Percentiles rank a stretch among this genome's conserved stretches.
Conservation (phyloP, 169 alveolate genomes). For the Eimeria sp. region DNA sequence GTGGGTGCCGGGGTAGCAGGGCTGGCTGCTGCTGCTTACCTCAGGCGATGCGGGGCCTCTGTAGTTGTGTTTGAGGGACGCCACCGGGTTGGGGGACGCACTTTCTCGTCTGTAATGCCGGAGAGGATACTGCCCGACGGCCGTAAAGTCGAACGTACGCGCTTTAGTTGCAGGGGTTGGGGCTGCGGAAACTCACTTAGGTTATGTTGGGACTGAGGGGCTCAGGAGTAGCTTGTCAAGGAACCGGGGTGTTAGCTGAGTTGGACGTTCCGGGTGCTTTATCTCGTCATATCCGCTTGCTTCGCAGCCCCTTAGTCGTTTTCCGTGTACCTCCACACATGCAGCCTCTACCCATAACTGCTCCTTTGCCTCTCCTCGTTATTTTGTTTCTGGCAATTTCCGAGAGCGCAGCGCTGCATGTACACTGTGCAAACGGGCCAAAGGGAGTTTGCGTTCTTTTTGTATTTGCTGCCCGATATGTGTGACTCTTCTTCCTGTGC, state of each 20-base stretch:
- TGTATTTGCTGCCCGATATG: not conserved
- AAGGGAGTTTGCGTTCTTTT: not conserved
- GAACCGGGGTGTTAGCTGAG: not conserved
- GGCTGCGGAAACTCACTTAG: not conserved
- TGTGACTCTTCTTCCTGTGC: not conserved
- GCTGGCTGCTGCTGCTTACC: constrained; percentile 84
- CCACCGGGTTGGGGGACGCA: constrained; percentile 84
- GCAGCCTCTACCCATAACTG: not conserved
- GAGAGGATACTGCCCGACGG: constrained; percentile 81
- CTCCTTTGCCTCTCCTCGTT: not conserved
- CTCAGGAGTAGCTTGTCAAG: not conserved
- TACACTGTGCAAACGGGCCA: not conserved
- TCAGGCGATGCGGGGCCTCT: constrained; percentile 82
- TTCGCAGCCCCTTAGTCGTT: not conserved
- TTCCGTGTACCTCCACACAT: not conserved
- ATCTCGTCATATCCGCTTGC: not conserved
- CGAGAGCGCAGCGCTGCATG: not conserved
- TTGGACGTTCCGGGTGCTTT: not conserved
- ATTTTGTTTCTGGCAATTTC: not conserved
- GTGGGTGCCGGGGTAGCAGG: constrained; percentile 84
- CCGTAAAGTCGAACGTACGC: constrained; percentile 77
- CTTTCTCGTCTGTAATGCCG: constrained; percentile 81
- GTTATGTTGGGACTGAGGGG: not conserved
- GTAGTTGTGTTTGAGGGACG: constrained; percentile 78
- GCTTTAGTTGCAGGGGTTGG: not conserved